phyloP scores from a whole-genome alignment of 2,329 filamentous ascomycete genomes.

The Coniochaeta sp. region DNA sequence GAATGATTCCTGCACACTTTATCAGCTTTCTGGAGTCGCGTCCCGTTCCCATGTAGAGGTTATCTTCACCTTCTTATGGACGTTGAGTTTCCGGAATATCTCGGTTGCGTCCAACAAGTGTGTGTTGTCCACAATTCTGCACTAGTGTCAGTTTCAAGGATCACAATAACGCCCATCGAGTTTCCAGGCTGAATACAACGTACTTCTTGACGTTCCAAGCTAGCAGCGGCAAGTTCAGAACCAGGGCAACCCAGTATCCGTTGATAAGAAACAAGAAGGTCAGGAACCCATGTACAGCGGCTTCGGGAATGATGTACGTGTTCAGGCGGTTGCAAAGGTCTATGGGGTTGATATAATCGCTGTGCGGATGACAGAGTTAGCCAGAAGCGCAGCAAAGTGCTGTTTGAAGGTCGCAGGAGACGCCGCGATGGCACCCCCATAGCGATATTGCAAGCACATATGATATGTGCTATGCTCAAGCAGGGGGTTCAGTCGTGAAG shows the following conservation, averaged over 20 bases:
- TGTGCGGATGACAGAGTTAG: conserved; percentile 26
- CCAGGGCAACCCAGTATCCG: conserved; percentile 91
- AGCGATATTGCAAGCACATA: background rate
- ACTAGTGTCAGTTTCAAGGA: conserved; percentile 16
- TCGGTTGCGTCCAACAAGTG: conserved; percentile 96
- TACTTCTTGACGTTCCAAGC: conserved; percentile 98
- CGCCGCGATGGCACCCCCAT: background rate
- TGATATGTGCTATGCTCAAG: background rate
- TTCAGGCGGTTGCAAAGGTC: conserved; percentile 99
- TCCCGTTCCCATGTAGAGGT: no score
- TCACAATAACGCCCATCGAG: conserved; percentile 80
- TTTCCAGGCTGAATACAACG: conserved; percentile 64
- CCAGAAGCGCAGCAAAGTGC: background rate
- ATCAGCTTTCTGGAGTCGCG: conserved; percentile 6
- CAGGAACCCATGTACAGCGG: conserved; percentile 91
- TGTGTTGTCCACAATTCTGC: conserved; percentile 91
- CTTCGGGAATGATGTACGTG: conserved; percentile 98
- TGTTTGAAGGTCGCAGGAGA: background rate
- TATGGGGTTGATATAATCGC: conserved; percentile 99
- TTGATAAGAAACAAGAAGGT: conserved; percentile 97
- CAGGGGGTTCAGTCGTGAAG: background rate
- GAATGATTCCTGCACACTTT: conserved; percentile 73
- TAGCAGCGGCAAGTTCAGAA: conserved; percentile 87
- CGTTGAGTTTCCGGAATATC: conserved; percentile 98
- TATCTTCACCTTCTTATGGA: conserved; percentile 82